Evolutionary conservation across 75 land plant genomes (phyloP).

Genomic region (Selaginella tamariscina): DNA sequence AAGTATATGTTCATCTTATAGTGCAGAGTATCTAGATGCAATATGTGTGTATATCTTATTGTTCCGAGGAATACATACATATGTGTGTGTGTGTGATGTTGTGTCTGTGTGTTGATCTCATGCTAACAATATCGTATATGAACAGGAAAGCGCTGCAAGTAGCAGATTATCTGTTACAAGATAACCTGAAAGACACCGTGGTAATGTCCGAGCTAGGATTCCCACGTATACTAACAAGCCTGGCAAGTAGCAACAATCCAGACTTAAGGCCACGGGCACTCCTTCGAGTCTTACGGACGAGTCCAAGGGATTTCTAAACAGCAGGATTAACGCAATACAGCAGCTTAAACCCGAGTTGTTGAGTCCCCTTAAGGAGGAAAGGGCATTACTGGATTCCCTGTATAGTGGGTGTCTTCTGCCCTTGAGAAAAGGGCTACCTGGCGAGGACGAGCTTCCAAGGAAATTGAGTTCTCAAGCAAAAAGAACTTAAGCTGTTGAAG

Average conservation of each 20-base stretch:
- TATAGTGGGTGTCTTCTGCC: conserved; percentile 51
- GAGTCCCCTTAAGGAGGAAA: conserved; percentile 63
- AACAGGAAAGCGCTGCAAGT: conserved; percentile 86
- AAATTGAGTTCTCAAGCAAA: too few relatives aligned
- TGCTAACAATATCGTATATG: too few relatives aligned
- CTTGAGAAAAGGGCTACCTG: too few relatives aligned
- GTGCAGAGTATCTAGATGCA: too few relatives aligned
- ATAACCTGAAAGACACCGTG: conserved; percentile 52
- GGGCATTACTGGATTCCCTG: conserved; percentile 55
- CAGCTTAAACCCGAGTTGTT: conserved; percentile 54
- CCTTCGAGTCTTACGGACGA: conserved; percentile 58
- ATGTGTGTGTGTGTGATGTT: too few relatives aligned
- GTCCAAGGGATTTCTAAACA: conserved; percentile 45
- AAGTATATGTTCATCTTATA: too few relatives aligned
- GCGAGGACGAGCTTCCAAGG: too few relatives aligned
- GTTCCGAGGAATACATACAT: too few relatives aligned
- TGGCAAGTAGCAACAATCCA: conserved; percentile 52
- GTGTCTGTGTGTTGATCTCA: too few relatives aligned
- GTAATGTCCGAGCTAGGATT: conserved; percentile 66
- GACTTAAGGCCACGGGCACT: conserved; percentile 87
- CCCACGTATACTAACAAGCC: conserved; percentile 41
- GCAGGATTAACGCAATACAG: conserved; percentile 39
- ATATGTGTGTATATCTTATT: too few relatives aligned
- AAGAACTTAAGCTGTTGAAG: too few relatives aligned
- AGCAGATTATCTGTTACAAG: conserved; percentile 71